Evolutionary conservation across 2,329 filamentous ascomycete genomes (phyloP), one percentile per base, ranked within the genome.

Genomic region (Ambrosiella beaveri): DNA sequence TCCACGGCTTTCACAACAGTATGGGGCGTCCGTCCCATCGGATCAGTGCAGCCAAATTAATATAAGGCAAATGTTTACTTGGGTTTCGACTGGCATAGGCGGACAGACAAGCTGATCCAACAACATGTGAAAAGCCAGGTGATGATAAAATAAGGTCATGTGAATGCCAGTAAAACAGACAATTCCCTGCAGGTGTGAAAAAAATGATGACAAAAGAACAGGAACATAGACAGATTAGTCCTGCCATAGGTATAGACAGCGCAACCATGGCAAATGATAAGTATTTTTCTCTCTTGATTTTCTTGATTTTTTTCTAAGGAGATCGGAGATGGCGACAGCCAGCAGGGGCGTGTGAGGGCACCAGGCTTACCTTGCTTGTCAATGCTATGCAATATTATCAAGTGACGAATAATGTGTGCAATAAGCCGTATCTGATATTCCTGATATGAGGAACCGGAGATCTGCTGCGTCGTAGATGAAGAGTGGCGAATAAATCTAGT

Each of bases 361-460:
- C 45, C 54, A 47, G 59, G 52, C 59, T 60, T 60, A 60, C 59
- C 56, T 60, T 58, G 56, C 58, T 51, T 55, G 59, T 60, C 40
- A 53, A 60, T 60, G 59, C 56, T 45, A 59, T 59, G 47, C 55
- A 60, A 51, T 53, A 53, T 52, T 27, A 27, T 27, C 3, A 27
- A 27, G 27, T 27, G 5, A 27, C 27, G 27, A 27, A 27, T 27
- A 27, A 27, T 27, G 27, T 27, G 27, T 27, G 27, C 27, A 27
- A 27, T 27, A 27, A 27, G 27, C 27, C 27, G 27, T 27, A 27
- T 27, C 27, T 27, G 27, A 27, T 27, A 27, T 27, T 27, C 5
- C 3, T 39, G 15, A 15, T 15, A 13, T 37, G 52, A 12, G 37
- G 13, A 52, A 52, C 35, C 27, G 11, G 35, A 52, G 49, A 41